Evolutionary conservation across 2,329 filamentous ascomycete species (phyloP), one percentile per base, ranked within the genome.

Genomic region (Botrytis tulipae): DNA sequence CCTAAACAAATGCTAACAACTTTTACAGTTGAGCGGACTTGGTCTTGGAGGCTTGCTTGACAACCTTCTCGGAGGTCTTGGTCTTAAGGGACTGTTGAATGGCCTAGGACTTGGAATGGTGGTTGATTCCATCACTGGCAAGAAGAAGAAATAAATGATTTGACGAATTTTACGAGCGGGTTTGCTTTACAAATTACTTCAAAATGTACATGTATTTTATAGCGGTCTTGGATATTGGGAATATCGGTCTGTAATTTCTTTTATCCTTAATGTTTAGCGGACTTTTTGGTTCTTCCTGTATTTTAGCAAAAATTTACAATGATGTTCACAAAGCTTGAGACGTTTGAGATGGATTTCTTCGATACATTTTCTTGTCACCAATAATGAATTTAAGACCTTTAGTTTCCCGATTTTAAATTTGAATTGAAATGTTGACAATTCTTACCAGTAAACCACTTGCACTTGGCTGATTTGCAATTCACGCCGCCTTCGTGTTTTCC

Each of bases 11-110:
- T 66, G 29, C 71, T 73, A 69, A 73, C 71, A 44, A 35, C 18
- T 46, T n/a, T 48, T 35, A 51, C 63, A 73, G 71, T 63, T 73
- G 54, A 73, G 92, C 78, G 93, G 92, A 8, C 89, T 97, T 42
- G 94, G 94, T 73, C 88, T 97, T 1, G 94, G 94, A 74, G 92
- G 92, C 25, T 82, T 97, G 0, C 88, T 97, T 77, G 93, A 95
- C 76, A 90, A 91, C 67, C 85, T 97, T 5, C 87, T 97, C 1
- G 92, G 93, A 73, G 91, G 92, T 1, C 83, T 96, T 32, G 93
- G 93, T 22, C 86, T 97, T 74, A 90, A 91, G 82, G 93, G 92
- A 81, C 84, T 96, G 32, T 87, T 97, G 25, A 89, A 90, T 12
- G 88, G 91, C 2, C 87, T 97, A 42, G 94, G 94, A 75, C 83